phyloP scores from a whole-genome alignment of 345 rosid species.

The Microthlaspi erraticum region DNA sequence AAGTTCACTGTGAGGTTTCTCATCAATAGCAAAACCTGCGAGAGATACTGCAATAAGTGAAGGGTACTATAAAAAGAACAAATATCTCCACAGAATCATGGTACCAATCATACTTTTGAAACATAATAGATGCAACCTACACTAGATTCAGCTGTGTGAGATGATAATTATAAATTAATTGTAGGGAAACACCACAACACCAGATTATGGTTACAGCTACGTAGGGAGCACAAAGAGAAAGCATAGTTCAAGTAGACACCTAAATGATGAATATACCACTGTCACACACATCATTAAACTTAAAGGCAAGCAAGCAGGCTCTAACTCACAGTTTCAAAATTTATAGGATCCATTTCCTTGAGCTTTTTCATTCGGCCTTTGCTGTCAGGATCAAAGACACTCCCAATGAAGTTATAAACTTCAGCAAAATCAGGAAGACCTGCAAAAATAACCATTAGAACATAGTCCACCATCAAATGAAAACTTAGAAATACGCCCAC shows the following conservation, averaged over 20 bases:
- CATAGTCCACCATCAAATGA: conserved; percentile 10
- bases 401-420: conserved; percentile 84
- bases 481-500: neutral
- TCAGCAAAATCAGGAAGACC: conserved; percentile 89
- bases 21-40: conserved; percentile 89
- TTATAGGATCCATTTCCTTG: conserved; percentile 89
- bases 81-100: neutral
- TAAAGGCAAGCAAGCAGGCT: conserved; percentile 13
- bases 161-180: neutral
- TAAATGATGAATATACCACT: conserved; percentile 2
- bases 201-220: conserved; percentile 4
- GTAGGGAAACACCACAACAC: conserved; percentile 2
- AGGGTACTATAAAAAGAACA: conserved; percentile 1
- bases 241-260: neutral
- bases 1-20: conserved; percentile 92
- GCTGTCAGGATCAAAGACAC: conserved; percentile 77
- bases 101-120: conserved; percentile 8
- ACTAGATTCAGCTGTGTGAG: neutral
- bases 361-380: conserved; percentile 78
- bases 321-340: conserved; percentile 88
- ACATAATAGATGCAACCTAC: neutral
- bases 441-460: conserved; percentile 47
- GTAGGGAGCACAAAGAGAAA: neutral
- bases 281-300: conserved; percentile 13
- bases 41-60: conserved; percentile 33